Evolutionary conservation across 2,329 filamentous ascomycete genomes (phyloP).

Genomic region (Verticillium isaacii): DNA sequence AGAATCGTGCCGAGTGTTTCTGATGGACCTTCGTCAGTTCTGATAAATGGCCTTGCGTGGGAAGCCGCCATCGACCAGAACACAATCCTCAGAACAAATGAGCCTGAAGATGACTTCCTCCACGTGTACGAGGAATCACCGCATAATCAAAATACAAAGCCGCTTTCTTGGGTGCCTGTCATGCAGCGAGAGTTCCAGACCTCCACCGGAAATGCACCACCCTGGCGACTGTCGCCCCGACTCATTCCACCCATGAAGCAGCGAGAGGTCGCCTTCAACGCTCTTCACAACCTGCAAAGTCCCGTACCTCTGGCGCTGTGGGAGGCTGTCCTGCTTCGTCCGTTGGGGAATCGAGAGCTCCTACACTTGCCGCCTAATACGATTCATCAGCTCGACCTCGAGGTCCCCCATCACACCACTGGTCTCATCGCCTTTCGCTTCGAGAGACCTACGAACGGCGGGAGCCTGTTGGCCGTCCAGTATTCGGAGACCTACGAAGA

Average conservation of each 20-base stretch:
- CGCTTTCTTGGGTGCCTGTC: not conserved
- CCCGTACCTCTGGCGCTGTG: not conserved
- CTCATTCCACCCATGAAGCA: not conserved
- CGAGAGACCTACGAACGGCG: not conserved
- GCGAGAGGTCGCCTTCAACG: not conserved
- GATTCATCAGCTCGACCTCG: not conserved
- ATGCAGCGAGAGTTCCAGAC: not conserved
- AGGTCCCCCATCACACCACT: not conserved
- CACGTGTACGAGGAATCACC: conserved; percentile 9
- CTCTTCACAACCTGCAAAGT: not conserved
- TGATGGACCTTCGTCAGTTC: too few species aligned
- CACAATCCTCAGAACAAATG: conserved; percentile 5
- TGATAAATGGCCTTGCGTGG: conserved; percentile 1
- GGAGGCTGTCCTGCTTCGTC: too few species aligned
- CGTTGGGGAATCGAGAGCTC: not conserved
- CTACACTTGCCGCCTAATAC: not conserved
- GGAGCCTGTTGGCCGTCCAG: not conserved
- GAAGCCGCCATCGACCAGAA: conserved; percentile 5
- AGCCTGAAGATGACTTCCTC: conserved; percentile 12
- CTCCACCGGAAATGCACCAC: not conserved
- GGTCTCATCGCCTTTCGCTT: not conserved
- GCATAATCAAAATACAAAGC: not conserved
- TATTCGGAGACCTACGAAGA: conserved; percentile 6
- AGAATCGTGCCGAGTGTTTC: not conserved
- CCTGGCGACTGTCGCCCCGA: not conserved